Evolutionary conservation across 192 early-diverging fungal genomes (phyloP), one percentile per base, ranked within the genome.

Genomic region (Borealophlyctis nickersoniae): DNA sequence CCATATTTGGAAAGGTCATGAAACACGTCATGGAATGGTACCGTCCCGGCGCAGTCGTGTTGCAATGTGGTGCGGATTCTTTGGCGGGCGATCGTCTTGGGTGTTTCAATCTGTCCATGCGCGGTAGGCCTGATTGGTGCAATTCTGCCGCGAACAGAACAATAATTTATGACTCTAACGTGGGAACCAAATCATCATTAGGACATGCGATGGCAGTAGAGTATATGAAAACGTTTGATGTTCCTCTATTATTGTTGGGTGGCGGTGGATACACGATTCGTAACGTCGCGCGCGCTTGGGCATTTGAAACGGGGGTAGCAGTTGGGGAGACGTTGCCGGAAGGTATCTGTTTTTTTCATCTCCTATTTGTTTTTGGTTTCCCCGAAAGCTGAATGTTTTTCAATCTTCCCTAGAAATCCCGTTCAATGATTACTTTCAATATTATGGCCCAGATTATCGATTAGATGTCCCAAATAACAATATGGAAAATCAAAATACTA

Each of bases 61-160:
- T 99, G 55, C 96, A 99, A 77, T 96, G 95, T 72, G 96, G 96
- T 52, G 95, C 94, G 5, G 96, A 99, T 70, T 98, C 95, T 9
- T 74, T 99, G 14, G 90, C 92, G 23, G 90, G 93, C 11, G 96
- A 99, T 69, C 87, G 93, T 27, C 78, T 99, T 49, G 96, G 96
- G 16, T 90, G 92, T 56, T 97, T 97, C 70, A 98, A 98, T 73
- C 70, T 99, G 35, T 95, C 92, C 0, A 92, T 97, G 86, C 84
- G 84, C 58, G 91, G 81, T 78, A 68, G 33, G 13, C 28, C 45
- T 9, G 7, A 13, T 45, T 45, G 39, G 39, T 45, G 39, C 39
- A 13, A 58, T 62, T n/a, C 39, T 85, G 16, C 28, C 48, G 39
- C 7, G 39, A 45, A 19, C 19, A 45, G 39, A 24, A 33, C 28